phyloP scores from a whole-genome alignment of 805 yeast genomes.

The Saturnispora mendoncae region DNA sequence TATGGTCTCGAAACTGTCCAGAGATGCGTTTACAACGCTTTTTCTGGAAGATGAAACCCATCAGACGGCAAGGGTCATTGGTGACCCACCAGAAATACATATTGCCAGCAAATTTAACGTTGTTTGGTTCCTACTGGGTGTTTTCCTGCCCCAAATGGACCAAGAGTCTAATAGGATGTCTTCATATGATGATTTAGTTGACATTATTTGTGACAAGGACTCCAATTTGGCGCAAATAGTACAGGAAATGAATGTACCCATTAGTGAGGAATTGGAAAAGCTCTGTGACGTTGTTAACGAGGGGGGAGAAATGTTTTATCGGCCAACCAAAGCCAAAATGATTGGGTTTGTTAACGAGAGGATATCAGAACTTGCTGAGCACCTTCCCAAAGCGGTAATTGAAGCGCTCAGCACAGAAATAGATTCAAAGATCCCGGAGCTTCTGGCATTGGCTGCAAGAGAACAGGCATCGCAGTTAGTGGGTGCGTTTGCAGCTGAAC shows the following conservation, averaged over 20 bases:
- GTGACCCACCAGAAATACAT: neutral
- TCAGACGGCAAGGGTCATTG: neutral
- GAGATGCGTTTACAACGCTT: neutral
- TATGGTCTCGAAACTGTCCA: neutral
- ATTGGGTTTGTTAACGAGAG: constrained; percentile 32
- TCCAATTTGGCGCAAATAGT: neutral
- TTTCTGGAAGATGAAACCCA: neutral
- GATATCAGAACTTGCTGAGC: constrained; percentile 27
- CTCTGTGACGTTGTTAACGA: constrained; percentile 36
- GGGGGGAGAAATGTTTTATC: constrained; percentile 38
- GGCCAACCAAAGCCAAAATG: constrained; percentile 34
- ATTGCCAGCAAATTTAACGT: neutral
- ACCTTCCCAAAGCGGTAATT: constrained; percentile 31
- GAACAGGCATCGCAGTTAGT: constrained; percentile 1
- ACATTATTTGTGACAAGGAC: constrained; percentile 16
- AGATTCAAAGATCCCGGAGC: neutral
- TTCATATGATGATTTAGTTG: constrained; percentile 36
- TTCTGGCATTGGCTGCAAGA: neutral
- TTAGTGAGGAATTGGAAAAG: neutral
- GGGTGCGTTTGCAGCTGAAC: neutral
- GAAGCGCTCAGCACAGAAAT: constrained; percentile 4
- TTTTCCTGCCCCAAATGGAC: neutral
- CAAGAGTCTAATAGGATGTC: constrained; percentile 23
- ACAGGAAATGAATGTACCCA: neutral
- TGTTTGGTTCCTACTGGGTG: neutral